Evolutionary conservation across 2,329 filamentous ascomycete species (phyloP).

Genomic region (Diaporthe sp.): DNA sequence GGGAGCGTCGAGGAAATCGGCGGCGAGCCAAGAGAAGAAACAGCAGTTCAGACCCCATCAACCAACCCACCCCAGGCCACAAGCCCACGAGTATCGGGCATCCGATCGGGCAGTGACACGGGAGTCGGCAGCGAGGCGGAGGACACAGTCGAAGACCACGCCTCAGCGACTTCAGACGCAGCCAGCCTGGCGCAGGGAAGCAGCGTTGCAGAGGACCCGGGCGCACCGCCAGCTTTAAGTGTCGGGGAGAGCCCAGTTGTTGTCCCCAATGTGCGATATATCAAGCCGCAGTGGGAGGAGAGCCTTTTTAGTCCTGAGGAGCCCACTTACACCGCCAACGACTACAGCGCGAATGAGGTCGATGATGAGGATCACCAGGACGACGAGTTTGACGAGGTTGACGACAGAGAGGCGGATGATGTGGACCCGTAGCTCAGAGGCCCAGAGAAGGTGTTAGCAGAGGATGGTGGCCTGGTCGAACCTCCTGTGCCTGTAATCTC

Average conservation of each 20-base stretch:
- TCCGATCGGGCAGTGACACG: not conserved
- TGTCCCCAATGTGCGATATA: not conserved
- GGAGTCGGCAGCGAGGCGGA: not conserved
- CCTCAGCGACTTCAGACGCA: too few relatives aligned
- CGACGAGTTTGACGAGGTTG: not conserved
- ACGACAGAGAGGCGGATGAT: conserved; percentile 1
- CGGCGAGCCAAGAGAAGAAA: not conserved
- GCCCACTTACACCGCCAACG: not conserved
- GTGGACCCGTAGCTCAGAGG: not conserved
- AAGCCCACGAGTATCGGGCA: not conserved
- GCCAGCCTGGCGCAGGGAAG: not conserved
- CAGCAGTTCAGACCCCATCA: not conserved
- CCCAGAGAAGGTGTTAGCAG: not conserved
- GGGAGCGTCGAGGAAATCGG: not conserved
- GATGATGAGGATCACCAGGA: not conserved
- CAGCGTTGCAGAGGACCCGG: not conserved
- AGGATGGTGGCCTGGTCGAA: too few relatives aligned
- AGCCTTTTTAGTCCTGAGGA: not conserved
- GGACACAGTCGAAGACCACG: not conserved
- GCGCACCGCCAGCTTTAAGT: not conserved
- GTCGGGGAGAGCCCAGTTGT: not conserved
- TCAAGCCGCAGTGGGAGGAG: conserved; percentile 16
- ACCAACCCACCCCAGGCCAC: not conserved
- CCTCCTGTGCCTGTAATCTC: too few relatives aligned
- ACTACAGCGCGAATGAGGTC: conserved; percentile 11